Evolutionary conservation across 768 basidiomycete genomes (phyloP).

Genomic region (Tylopilus felleus): DNA sequence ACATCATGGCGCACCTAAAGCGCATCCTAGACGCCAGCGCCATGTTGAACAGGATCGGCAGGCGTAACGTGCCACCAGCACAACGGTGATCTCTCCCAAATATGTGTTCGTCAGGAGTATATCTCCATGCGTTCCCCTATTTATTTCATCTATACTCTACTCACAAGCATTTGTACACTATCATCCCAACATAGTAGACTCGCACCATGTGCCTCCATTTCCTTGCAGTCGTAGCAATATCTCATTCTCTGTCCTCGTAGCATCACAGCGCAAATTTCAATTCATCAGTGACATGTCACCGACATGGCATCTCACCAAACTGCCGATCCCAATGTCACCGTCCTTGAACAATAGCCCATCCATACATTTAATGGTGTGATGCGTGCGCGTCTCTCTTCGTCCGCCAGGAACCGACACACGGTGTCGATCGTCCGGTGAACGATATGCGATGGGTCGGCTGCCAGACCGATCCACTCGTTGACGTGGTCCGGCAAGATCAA

Average conservation of each 20-base stretch:
- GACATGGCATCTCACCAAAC: constrained; percentile 8
- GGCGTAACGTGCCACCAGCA: constrained; percentile 4
- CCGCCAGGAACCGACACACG: constrained; percentile 19
- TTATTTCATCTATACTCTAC: constrained; percentile 1
- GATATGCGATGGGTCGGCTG: constrained; percentile 15
- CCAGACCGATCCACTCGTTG: constrained; percentile 26
- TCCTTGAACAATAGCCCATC: constrained; percentile 5
- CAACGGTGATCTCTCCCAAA: constrained; percentile 5
- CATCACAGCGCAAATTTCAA: not conserved
- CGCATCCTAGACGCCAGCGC: constrained; percentile 28
- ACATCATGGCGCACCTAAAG: constrained; percentile 31
- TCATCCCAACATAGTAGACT: constrained; percentile 1
- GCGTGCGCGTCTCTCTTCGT: not conserved
- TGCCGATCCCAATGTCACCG: constrained; percentile 1
- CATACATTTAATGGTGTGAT: not conserved
- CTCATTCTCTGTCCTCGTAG: too few species aligned
- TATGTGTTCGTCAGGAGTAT: not conserved
- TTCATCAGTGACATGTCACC: not conserved
- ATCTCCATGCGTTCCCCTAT: constrained; percentile 2
- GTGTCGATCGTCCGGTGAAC: constrained; percentile 20
- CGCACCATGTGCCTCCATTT: not conserved
- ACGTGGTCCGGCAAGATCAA: constrained; percentile 31
- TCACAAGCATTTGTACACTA: constrained; percentile 21
- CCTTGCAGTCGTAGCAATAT: not conserved
- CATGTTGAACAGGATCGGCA: constrained; percentile 11